Base-by-base conservation (phyloP, 1,284 basidiomycete genomes). In the Blastosporella zonata region DNA sequence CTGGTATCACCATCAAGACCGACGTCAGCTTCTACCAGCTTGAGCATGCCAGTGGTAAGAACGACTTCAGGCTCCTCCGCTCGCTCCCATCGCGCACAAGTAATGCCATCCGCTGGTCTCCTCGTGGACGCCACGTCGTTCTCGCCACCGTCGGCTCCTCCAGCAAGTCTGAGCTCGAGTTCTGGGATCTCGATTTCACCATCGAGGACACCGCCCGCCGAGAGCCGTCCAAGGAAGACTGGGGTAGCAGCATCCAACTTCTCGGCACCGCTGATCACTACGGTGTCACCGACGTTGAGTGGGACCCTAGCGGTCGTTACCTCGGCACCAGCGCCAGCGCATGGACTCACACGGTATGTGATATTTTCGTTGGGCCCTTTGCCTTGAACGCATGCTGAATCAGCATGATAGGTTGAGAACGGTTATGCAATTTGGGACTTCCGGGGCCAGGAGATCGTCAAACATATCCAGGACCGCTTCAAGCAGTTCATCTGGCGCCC, bases 401-500 rank as follows among this genome's bases (percentile, higher is more conserved):
- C 47, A 9, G n/a, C n/a, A 33, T 42, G 40, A 36, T 53, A 96
- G 93, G 82, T 97, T 59, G 97, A 99, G 68, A 93, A 97, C 58
- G 97, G 97, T 35, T 99, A 88, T 66, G 89, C 87, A 9, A 84
- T 99, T 57, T 99, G 96, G 95, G 95, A 98, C 72, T 98, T 98
- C 79, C 90, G 89, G 52, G 97, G 97, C 21, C 86, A 91, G 64
- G 92, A 97, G 69, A 78, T 97, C 38, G 78, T 87, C 63, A 95
- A 95, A 70, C 82, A 89, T 53, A 84, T 94, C 53, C 77, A 90
- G 55, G 97, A 99, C 65, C 86, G 90, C 53, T 99, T 99, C 82
- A 99, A 99, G 77, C 97, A 99, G 70, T 94, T 99, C 71, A 79
- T 98, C 50, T 99, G 97, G 97, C 87, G 97, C 29, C 95, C 96